Base-by-base conservation (phyloP, 495 filamentous ascomycete species). In the Wilcoxina mikolae region DNA sequence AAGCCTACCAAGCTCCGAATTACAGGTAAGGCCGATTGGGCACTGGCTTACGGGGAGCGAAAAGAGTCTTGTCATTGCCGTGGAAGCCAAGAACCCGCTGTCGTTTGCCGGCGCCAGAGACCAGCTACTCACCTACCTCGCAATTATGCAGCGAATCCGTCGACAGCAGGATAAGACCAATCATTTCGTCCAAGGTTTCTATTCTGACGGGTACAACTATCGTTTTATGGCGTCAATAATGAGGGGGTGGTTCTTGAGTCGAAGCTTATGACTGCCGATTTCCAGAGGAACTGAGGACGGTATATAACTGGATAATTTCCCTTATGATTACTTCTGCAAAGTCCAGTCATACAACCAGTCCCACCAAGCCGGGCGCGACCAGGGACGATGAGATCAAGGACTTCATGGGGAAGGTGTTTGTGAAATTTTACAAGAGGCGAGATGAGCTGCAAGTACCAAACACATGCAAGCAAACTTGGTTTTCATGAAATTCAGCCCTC, bases 91-190 rank as follows among this genome's bases (percentile, higher is more conserved):
- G 17, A 50, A 29, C n/a, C 44, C 20, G 2, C 5, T 20, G 11
- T 39, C 47, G 29, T 35, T 56, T n/a, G 28, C 22, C 26, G 7
- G 25, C 17, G 55, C 39, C 1, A 24, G 26, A 4, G 17, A 22
- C 15, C 56, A 56, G 29, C 46, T 51, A 17, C 35, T 56, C 9
- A 27, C 57, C 0, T 56, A 51, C 29, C 26, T 51, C 3, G 45
- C 33, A 0, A 52, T 56, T 0, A 45, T 51, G 35, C 26, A 41
- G 2, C 25, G 48, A n/a, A 20, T 51, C 7, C 52, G 29, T 1
- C 4, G 20, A 3, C 38, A 41, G 2, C 4, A 29, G 18, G 12
- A 22, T 1, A 52, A 46, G 27, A 42, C 11, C 4, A 49, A 56
- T 42, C 23, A 20, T 23, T 3, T 22, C 4, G 25, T 43, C 1